Evolutionary conservation across 2,329 filamentous ascomycete genomes (phyloP).

Genomic region (Trichoderma atroviride): DNA sequence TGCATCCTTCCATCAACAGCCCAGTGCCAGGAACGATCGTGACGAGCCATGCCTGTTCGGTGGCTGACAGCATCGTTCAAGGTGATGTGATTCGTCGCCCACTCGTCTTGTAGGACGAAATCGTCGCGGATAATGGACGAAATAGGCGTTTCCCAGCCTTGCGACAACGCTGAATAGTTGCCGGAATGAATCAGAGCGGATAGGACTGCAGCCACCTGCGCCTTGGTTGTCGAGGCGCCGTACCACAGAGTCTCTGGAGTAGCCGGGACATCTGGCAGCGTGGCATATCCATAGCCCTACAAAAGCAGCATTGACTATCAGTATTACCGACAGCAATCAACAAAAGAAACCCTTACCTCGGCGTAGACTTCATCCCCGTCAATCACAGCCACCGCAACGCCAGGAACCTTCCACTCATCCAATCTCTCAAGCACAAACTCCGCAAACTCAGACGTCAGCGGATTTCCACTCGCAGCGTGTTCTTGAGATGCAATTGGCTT

Average conservation of each 20-base stretch:
- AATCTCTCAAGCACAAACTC: constrained; percentile 16
- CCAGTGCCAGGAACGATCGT: constrained; percentile 38
- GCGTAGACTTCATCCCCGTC: constrained; percentile 34
- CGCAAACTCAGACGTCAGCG: constrained; percentile 23
- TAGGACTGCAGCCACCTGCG: constrained; percentile 53
- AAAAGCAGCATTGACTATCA: background rate
- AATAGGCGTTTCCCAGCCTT: constrained; percentile 53
- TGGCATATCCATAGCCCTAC: constrained; percentile 38
- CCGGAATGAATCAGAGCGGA: constrained; percentile 51
- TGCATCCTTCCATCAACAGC: constrained; percentile 37
- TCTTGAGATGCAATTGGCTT: background rate
- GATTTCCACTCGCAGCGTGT: background rate
- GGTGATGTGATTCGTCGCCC: constrained; percentile 52
- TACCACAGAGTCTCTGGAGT: constrained; percentile 56
- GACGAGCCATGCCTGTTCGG: constrained; percentile 52
- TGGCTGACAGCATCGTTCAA: constrained; percentile 59
- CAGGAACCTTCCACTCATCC: constrained; percentile 27
- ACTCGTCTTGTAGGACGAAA: constrained; percentile 52
- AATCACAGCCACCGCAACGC: constrained; percentile 40
- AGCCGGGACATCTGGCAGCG: constrained; percentile 44
- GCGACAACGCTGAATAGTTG: constrained; percentile 39
- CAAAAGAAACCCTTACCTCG: too few species aligned
- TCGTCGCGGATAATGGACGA: constrained; percentile 52
- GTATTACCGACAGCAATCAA: too few species aligned
- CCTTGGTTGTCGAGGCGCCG: constrained; percentile 59